A percentile compares a stretch with the other conserved stretches of the same genome.
phyloP scores from a whole-genome alignment of 2,329 filamentous ascomycete species.

The Aspergillus sp. region DNA sequence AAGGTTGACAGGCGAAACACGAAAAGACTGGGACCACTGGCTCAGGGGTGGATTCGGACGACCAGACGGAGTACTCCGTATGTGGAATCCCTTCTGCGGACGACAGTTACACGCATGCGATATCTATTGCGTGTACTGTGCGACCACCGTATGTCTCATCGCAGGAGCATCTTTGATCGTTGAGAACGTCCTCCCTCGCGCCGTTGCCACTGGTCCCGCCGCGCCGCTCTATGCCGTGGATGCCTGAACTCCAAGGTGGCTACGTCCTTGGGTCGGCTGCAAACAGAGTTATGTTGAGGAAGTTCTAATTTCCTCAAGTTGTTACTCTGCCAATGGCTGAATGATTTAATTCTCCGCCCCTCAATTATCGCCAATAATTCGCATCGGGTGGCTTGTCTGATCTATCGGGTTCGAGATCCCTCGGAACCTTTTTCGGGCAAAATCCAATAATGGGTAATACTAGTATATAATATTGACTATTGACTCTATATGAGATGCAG shows the following conservation, averaged over 20 bases:
- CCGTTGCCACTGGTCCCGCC: no score
- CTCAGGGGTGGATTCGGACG: not conserved
- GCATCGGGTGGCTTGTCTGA: not conserved
- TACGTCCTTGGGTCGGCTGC: not conserved
- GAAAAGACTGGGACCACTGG: not conserved
- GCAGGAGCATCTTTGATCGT: no score
- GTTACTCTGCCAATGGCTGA: no score
- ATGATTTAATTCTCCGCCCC: not conserved
- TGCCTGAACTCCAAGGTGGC: not conserved
- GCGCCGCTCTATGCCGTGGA: not conserved
- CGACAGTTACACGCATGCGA: no score
- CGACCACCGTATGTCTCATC: no score
- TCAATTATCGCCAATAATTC: constrained; percentile 8
- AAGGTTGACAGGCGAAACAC: constrained; percentile 7
- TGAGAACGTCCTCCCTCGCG: no score
- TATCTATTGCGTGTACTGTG: no score
- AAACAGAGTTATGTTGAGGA: not conserved
- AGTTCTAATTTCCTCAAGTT: no score
- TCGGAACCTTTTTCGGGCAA: not conserved
- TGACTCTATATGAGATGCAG: not conserved
- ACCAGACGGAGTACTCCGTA: no score
- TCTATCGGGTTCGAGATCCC: not conserved
- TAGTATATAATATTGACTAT: not conserved
- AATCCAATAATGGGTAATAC: not conserved
- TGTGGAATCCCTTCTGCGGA: not conserved